Base-by-base conservation (phyloP, 2,329 filamentous ascomycete genomes). In the Polytolypa hystricis region DNA sequence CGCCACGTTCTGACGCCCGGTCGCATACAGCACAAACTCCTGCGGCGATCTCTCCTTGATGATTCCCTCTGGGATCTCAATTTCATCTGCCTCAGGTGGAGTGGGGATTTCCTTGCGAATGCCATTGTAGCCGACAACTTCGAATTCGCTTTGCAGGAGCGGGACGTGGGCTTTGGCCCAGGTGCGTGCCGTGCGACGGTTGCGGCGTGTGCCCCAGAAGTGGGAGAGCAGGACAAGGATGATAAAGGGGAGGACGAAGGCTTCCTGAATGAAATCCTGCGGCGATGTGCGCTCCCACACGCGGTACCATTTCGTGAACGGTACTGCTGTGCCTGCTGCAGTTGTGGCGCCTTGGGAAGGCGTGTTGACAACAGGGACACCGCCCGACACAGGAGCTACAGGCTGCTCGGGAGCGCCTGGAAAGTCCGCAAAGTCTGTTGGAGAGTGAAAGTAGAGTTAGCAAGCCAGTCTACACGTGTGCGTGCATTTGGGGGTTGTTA, bases 231-330 rank as follows among this genome's bases (percentile, higher is more conserved):
- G 69, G 46, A 95, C 73, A 36, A 93, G 47, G 37, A 79, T 54
- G 49, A 95, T 75, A 53, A 86, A 69, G 21, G 74, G 73, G 42
- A 95, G 65, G 51, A 98, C 82, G 57, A 86, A 66, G 41, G 83
- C 81, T 66, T 98, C 91, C 52, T 80, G 73, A 64, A 78, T 78
- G 71, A 98, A 98, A 60, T 98, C 91, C 53, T 71, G 72, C 42
- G 80, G 66, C 17, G 78, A 78, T 53, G 87, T 79, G 54, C 91
- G 85, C 73, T 96, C 87, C 73, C 93, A 91, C 43, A 96, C 70
- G 39, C 86, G 85, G 67, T 96, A 98, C 91, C 91, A 98, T 69
- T 84, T 85, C 35, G 86, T 94, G 61, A 81, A 95, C 10, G 84
- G 82, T 17, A 69, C 65, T 20, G 54, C 49, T 33, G 42, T 40